Base-by-base conservation (phyloP, 2,329 filamentous ascomycete species). In the Orbilia brochopaga region DNA sequence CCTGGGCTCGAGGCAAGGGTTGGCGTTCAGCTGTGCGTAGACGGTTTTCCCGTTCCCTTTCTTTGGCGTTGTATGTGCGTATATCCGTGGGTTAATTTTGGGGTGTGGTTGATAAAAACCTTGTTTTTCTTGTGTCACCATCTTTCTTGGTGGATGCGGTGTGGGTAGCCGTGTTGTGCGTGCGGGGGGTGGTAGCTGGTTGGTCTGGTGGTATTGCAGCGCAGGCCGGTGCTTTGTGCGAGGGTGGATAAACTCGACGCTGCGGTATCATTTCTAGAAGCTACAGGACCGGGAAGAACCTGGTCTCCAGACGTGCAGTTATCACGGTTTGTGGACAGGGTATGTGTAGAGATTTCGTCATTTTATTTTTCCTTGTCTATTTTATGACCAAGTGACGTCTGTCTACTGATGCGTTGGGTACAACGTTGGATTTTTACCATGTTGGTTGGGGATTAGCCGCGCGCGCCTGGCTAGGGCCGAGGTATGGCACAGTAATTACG, bases 111-210 rank as follows among this genome's bases (percentile, higher is more conserved):
- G 17, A 62, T 21, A 24, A 53, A 52, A 62, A 54, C 58, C 32
- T 42, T 54, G 50, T 62, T 62, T 62, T 62, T 23, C 35, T 54
- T 62, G 58, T 62, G 58, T 53, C 21, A 62, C 58, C 58, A 21
- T 44, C 32, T 19, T 44, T 53, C 52, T 40, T 44, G 4, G 40
- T 54, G 21, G 48, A 11, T 5, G n/a, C 27, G 32, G 19, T 37
- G 35, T 32, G 48, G 21, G 50, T 50, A 46, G 15, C 17, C 52
- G 42, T 54, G 48, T 62, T 42, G 52, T 60, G 51, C 21, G 5
- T 7, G 11, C 15, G 23, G 42, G 24, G n/a, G 4, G 21, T 19
- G 44, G n/a, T 8, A 48, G 8, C 8, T 48, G 17, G 11, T 48
- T 48, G 17, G 40, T 44, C 7, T 44, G 44, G 44, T 48, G 8